Evolutionary conservation across 129 eudicot species (phyloP).

Genomic region (Flaveria trinervia): DNA sequence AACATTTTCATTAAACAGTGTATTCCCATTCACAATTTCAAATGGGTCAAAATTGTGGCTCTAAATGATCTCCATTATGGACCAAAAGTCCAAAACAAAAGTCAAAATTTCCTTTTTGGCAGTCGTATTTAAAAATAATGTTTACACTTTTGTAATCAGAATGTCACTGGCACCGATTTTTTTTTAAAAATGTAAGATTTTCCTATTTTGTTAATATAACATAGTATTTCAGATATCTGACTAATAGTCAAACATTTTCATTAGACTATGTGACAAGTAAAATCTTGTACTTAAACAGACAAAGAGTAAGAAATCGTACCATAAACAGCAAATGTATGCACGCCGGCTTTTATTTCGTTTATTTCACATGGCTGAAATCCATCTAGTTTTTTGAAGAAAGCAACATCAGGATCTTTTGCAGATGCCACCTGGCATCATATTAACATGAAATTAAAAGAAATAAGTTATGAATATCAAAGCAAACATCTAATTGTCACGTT

Average conservation of each 20-base stretch:
- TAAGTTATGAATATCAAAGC: not conserved
- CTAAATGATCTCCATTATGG: too few species aligned
- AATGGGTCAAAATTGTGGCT: not conserved
- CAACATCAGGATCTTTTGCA: conserved; percentile 81
- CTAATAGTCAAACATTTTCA: not conserved
- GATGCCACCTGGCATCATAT: conserved; percentile 58
- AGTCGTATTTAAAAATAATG: not conserved
- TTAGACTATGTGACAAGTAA: not conserved
- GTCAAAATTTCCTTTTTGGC: not conserved
- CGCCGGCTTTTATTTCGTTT: conserved; percentile 83
- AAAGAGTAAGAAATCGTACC: conserved; percentile 43
- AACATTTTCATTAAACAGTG: not conserved
- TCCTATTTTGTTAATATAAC: not conserved
- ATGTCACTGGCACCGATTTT: not conserved
- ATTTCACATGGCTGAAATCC: conserved; percentile 98
- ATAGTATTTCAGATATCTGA: not conserved
- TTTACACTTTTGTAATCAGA: not conserved
- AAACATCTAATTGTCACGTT: not conserved
- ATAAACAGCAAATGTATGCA: conserved; percentile 88
- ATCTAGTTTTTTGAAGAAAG: conserved; percentile 85
- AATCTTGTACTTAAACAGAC: conserved; percentile 1
- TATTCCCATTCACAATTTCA: not conserved
- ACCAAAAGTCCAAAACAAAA: not conserved
- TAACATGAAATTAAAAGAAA: conserved; percentile 24
- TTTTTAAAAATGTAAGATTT: not conserved